Evolutionary conservation across 2,329 filamentous ascomycete species (phyloP), one percentile per base, ranked within the genome.

Genomic region (Purpureocillium takamizusanense): DNA sequence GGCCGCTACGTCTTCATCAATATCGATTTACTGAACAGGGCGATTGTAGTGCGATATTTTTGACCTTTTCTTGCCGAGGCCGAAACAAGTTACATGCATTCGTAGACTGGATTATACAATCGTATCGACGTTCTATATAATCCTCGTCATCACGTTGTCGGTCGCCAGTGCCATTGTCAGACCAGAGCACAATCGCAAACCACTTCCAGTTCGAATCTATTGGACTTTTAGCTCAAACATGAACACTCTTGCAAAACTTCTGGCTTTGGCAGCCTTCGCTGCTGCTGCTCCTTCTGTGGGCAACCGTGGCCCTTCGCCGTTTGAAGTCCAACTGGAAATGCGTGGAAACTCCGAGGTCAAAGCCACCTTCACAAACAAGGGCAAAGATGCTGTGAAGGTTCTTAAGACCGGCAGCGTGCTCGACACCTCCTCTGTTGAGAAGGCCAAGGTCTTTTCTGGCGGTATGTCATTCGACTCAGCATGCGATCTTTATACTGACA

Each of bases 401-500:
- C 57, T 76, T 44, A 74, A 66, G 59, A 63, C 65, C 32, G 72
- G 72, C 27, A 72, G 67, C 37, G 67, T 77, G 46, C 56, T 77
- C 35, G 72, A 74, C 46, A 60, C 62, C 29, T 52, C 62, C n/a
- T 62, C 69, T 3, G 65, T 75, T 25, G 67, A 76, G 59, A 76
- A 74, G 60, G 64, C 72, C 21, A 55, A 64, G 36, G 57, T 77
- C 31, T 72, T 63, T 53, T 61, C 66, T 34, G 62, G 61, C 33
- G 57, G 68, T 69, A 25, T 4, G 15, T 14, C 15, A 36, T 28
- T 21, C 23, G 12, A 34, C 23, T 18, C 14, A 11, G 4, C 11
- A 3, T 4, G 35, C 54, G 70, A 59, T 35, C n/a, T n/a, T n/a
- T n/a, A n/a, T n/a, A n/a, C n/a, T n/a, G n/a, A n/a, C n/a, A n/a